Percentiles rank a stretch among this genome's conserved stretches.
phyloP scores from a whole-genome alignment of 1,139 yeast genomes.

The Hansenula sp. region DNA sequence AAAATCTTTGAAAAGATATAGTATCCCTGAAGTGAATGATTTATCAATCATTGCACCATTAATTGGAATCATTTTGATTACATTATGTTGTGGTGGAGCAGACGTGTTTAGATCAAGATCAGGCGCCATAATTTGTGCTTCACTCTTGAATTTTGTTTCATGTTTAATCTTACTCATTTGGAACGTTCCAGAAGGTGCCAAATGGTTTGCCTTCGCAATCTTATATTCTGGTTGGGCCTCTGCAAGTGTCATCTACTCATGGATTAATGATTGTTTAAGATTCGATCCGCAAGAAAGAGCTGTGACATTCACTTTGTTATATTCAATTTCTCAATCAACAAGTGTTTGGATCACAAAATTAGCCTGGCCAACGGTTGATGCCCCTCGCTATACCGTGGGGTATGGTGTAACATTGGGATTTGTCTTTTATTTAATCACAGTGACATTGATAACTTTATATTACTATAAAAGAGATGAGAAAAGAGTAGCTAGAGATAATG shows the following conservation, averaged over 20 bases:
- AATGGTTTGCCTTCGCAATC: slow-evolving; percentile 32
- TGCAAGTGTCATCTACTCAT: slow-evolving; percentile 32
- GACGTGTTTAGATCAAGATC: slow-evolving; percentile 28
- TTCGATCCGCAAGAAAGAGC: slow-evolving; percentile 33
- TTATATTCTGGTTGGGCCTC: slow-evolving; percentile 32
- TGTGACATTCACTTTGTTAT: slow-evolving; percentile 31
- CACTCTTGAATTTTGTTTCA: slow-evolving; percentile 30
- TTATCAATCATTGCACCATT: slow-evolving; percentile 29
- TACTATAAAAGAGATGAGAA: slow-evolving; percentile 57
- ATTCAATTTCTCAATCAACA: slow-evolving; percentile 31
- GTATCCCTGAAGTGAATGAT: slow-evolving; percentile 29
- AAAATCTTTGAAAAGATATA: slow-evolving; percentile 25
- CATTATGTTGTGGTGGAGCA: slow-evolving; percentile 26
- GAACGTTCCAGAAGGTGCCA: slow-evolving; percentile 32
- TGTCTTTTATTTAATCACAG: slow-evolving; percentile 42
- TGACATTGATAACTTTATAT: slow-evolving; percentile 50
- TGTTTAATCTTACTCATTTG: slow-evolving; percentile 42
- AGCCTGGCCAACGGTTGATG: slow-evolving; percentile 54
- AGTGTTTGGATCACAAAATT: slow-evolving; percentile 33
- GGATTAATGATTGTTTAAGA: slow-evolving; percentile 31
- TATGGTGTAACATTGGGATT: slow-evolving; percentile 37
- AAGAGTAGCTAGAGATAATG: slow-evolving; percentile 45
- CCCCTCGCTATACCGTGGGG: slow-evolving; percentile 50
- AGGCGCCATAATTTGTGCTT: slow-evolving; percentile 38
- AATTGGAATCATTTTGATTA: slow-evolving; percentile 29